Conservation (phyloP, 345 rosid species). For the Fremontodendron californicum region DNA sequence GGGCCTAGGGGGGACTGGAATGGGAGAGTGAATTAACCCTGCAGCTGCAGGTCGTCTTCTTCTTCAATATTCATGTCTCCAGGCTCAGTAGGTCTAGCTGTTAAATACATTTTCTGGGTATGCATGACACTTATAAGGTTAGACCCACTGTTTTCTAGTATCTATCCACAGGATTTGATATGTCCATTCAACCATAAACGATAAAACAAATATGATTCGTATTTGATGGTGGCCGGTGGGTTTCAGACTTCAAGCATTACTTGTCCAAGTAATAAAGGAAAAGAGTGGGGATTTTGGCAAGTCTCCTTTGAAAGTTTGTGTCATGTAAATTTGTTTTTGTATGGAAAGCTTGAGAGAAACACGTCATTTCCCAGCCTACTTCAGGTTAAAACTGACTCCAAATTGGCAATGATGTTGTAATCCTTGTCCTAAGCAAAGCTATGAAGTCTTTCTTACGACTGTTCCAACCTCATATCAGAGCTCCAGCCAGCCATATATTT, state of each 20-base stretch:
- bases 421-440: not conserved
- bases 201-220: not conserved
- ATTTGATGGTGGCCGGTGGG: not conserved
- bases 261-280: not conserved
- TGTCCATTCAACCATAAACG: not conserved
- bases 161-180: not conserved
- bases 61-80: constrained; percentile 4
- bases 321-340: no score
- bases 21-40: not conserved
- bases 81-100: not conserved
- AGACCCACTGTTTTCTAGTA: not conserved
- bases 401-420: not conserved
- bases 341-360: not conserved
- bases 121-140: not conserved
- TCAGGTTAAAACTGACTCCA: not conserved
- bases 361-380: not conserved
- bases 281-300: not conserved
- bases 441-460: not conserved
- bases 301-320: no score
- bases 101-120: not conserved
- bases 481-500: not conserved
- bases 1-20: not conserved
- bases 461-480: not conserved
- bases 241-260: not conserved
- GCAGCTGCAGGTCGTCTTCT: not conserved